These are phyloP conservation scores for Thalia dealbata DNA, from an alignment of 176 grass and related monocot genomes.

Conservation along the genomic window DNA sequence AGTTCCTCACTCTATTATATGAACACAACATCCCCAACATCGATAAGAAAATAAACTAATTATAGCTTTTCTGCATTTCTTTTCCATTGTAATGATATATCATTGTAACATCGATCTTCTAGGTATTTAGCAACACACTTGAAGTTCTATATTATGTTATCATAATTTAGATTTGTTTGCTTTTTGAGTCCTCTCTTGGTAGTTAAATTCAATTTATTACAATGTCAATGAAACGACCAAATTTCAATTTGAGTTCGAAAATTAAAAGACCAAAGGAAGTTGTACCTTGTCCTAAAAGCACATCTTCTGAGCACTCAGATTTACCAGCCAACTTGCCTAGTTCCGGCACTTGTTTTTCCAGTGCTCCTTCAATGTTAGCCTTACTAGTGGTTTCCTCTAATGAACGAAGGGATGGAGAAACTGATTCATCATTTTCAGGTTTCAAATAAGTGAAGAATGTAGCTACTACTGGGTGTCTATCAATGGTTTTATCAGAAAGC, in stretches of 20 bases:
- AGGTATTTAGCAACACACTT: no score
- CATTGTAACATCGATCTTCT: no score
- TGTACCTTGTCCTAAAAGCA: slow-evolving; percentile 20
- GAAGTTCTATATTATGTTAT: no score
- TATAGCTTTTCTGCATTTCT: no score
- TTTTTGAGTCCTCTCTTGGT: not conserved
- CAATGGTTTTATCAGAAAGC: slow-evolving; percentile 33
- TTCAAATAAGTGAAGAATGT: slow-evolving; percentile 24
- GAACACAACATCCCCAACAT: no score
- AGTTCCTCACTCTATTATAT: no score
- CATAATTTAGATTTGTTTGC: no score
- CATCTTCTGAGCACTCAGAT: slow-evolving; percentile 19
- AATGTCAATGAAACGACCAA: not conserved
- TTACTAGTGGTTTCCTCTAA: slow-evolving; percentile 24
- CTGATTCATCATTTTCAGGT: slow-evolving; percentile 5
- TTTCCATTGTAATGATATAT: no score
- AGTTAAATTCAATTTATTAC: not conserved
- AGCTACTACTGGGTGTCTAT: slow-evolving; percentile 24
- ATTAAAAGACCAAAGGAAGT: not conserved
- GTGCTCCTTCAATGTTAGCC: slow-evolving; percentile 14
- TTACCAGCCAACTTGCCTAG: slow-evolving; percentile 27
- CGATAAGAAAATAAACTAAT: no score
- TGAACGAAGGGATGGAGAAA: slow-evolving; percentile 11
- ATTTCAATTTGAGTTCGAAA: not conserved
- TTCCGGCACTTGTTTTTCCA: slow-evolving; percentile 41